These are phyloP conservation scores for Termitomyces sp. DNA, from an alignment of 768 basidiomycete species.

Conservation along the genomic window DNA sequence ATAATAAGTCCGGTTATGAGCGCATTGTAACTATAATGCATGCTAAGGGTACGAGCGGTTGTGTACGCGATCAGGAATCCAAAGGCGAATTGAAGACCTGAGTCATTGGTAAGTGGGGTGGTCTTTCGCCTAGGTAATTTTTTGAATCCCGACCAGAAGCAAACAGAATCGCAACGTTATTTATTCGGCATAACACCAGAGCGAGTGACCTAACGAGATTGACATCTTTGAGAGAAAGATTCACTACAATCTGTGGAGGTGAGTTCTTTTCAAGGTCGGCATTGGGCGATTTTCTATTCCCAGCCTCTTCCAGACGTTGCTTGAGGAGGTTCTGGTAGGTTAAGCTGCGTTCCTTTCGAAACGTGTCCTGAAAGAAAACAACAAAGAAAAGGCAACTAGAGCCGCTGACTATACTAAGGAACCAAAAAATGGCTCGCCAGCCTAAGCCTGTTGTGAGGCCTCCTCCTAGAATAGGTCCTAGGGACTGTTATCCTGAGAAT, in stretches of 20 bases:
- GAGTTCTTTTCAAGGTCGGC: constrained; percentile 26
- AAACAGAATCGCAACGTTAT: constrained; percentile 66
- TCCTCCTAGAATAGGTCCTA: constrained; percentile 75
- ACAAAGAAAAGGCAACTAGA: constrained; percentile 55
- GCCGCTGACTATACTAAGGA: constrained; percentile 65
- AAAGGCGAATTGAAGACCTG: constrained; percentile 71
- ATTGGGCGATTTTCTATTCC: neutral
- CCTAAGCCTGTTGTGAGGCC: constrained; percentile 60
- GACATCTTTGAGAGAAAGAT: constrained; percentile 65
- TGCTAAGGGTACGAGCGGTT: constrained; percentile 63
- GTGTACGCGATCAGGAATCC: constrained; percentile 75
- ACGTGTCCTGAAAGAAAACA: constrained; percentile 78
- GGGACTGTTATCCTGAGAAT: constrained; percentile 27
- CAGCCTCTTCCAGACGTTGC: constrained; percentile 32
- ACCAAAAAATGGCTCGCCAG: constrained; percentile 87
- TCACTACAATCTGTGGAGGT: constrained; percentile 30
- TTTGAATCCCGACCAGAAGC: constrained; percentile 53
- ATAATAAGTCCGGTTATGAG: constrained; percentile 76
- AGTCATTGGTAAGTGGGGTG: neutral
- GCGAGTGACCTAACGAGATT: constrained; percentile 69
- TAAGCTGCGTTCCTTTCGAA: constrained; percentile 77
- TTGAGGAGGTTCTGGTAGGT: constrained; percentile 71
- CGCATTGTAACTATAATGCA: constrained; percentile 63
- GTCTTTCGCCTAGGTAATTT: neutral
- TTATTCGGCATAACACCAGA: constrained; percentile 54